Conservation (phyloP, 1,284 basidiomycete genomes). For the Rhodotorula sp. region DNA sequence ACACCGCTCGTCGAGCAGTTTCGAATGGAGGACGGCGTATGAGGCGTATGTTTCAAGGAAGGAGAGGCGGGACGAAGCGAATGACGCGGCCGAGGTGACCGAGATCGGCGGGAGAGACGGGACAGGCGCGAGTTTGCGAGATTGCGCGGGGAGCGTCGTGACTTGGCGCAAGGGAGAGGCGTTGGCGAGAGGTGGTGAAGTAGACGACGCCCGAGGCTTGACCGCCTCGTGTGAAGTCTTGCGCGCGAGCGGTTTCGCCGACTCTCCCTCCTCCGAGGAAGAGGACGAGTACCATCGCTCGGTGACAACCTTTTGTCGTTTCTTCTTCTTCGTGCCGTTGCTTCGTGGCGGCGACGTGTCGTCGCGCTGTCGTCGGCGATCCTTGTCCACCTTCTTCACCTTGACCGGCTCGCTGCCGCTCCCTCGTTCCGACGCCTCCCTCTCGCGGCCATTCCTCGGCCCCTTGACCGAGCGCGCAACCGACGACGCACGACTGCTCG, state of each 20-base stretch:
- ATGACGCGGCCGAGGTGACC: background rate
- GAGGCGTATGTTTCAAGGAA: constrained; percentile 20
- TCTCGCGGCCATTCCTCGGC: no score
- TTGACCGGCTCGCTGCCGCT: no score
- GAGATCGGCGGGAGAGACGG: background rate
- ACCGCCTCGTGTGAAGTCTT: no score
- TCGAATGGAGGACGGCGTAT: constrained; percentile 16
- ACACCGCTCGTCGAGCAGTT: constrained; percentile 4
- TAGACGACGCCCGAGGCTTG: background rate
- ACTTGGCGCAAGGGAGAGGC: background rate
- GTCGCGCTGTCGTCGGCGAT: no score
- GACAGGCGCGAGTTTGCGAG: background rate
- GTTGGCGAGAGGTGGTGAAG: background rate
- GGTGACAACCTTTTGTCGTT: constrained; percentile 11
- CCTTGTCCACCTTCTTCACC: no score
- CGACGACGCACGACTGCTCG: no score
- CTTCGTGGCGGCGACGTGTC: background rate
- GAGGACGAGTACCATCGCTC: constrained; percentile 37
- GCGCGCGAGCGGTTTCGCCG: background rate
- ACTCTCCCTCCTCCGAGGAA: constrained; percentile 25
- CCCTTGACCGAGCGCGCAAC: no score
- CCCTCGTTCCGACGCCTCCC: no score
- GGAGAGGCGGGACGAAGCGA: background rate
- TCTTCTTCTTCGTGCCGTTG: constrained; percentile 8
- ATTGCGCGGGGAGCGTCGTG: background rate